A percentile compares a stretch with the other conserved stretches of the same genome.
These are phyloP conservation scores for Prunus armeniaca DNA, from an alignment of 306 rosid genomes.

Conservation along the genomic window DNA sequence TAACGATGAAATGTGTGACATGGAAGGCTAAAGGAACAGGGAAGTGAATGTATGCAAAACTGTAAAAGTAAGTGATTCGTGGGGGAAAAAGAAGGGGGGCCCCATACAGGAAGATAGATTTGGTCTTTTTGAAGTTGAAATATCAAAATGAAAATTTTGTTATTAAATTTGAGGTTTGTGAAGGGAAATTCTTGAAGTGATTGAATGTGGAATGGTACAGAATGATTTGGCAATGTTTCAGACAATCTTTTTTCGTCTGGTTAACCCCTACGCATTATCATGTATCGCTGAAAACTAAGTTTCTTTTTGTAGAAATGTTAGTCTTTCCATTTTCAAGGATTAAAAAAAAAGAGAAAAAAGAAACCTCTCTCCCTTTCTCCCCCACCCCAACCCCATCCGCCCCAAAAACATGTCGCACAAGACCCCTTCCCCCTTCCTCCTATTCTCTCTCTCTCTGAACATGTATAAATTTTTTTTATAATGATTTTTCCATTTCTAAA, in stretches of 20 bases:
- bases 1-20: background rate
- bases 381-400: too few species aligned
- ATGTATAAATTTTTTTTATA: too few species aligned
- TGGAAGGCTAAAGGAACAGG: background rate
- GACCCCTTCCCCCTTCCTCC: too few species aligned
- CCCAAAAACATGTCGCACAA: too few species aligned
- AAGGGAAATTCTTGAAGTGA: background rate
- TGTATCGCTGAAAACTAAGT: background rate
- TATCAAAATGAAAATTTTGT: conserved; percentile 7
- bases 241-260: background rate
- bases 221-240: background rate
- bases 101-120: conserved; percentile 10
- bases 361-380: too few species aligned
- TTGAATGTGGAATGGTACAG: background rate
- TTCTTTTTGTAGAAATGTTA: too few species aligned
- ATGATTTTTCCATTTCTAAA: too few species aligned
- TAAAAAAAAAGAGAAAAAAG: too few species aligned
- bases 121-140: conserved; percentile 8
- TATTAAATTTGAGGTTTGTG: background rate
- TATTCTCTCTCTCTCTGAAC: too few species aligned
- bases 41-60: conserved; percentile 12
- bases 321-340: too few species aligned
- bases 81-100: background rate
- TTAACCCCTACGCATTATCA: background rate
- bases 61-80: too few species aligned